These are phyloP conservation scores for Boletus eberwhitei DNA, from an alignment of 768 basidiomycete species.

Conservation along the genomic window DNA sequence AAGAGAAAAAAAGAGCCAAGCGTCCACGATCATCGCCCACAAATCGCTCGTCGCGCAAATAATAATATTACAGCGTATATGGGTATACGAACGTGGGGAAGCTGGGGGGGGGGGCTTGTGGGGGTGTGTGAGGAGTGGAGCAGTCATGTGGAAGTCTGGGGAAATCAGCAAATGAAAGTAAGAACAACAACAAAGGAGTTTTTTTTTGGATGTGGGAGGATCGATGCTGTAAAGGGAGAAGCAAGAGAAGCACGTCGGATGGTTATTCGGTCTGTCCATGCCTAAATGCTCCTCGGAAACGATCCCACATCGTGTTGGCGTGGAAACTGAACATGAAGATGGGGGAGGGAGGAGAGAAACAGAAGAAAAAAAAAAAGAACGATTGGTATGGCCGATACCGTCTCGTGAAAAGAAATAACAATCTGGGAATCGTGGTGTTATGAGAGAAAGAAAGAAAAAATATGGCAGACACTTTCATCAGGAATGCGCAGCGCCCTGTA, in stretches of 20 bases:
- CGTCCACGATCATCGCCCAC: not conserved
- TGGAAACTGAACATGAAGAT: not conserved
- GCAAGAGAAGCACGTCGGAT: not conserved
- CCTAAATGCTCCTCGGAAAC: constrained; percentile 7
- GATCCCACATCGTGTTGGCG: constrained; percentile 12
- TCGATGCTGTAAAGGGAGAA: not conserved
- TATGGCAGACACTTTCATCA: constrained; percentile 23
- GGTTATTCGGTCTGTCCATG: constrained; percentile 5
- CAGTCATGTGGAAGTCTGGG: not conserved
- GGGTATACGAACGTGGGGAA: constrained; percentile 28
- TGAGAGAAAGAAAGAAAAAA: not conserved
- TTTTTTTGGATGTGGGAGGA: not conserved
- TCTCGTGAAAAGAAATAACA: constrained; percentile 5
- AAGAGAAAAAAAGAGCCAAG: not conserved
- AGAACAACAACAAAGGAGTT: constrained; percentile 1
- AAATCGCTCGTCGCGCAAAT: constrained; percentile 6
- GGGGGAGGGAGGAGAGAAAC: not conserved
- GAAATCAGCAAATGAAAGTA: constrained; percentile 6
- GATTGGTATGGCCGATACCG: constrained; percentile 22
- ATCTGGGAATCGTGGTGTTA: not conserved
- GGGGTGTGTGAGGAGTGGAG: not conserved
- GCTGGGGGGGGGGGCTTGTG: not conserved
- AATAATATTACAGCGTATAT: constrained; percentile 40
- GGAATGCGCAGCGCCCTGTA: constrained; percentile 32
- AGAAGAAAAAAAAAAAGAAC: not conserved